Evolutionary conservation across 192 early-diverging fungal species (phyloP).

Genomic region (Coemansia sp.): DNA sequence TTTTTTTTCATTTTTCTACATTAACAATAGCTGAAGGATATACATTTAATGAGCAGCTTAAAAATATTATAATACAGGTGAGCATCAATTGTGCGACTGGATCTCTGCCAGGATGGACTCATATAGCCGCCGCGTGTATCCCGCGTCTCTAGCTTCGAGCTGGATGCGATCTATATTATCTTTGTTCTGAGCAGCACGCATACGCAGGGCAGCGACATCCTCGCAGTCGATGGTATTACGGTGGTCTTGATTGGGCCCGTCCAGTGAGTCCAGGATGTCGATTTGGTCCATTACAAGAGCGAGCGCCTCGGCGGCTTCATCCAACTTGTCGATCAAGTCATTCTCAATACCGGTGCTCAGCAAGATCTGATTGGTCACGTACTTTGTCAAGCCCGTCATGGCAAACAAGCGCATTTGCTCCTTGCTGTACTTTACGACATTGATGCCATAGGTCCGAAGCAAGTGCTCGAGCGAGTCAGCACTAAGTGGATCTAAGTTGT

Average conservation of each 20-base stretch:
- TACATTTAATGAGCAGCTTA: background rate
- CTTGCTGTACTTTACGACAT: constrained; percentile 52
- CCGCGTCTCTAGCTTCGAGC: constrained; percentile 26
- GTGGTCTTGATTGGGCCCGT: background rate
- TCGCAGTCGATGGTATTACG: constrained; percentile 2
- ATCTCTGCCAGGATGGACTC: constrained; percentile 43
- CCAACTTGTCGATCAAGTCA: constrained; percentile 44
- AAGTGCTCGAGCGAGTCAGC: constrained; percentile 6
- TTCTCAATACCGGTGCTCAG: constrained; percentile 55
- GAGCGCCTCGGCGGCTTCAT: constrained; percentile 19
- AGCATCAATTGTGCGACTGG: constrained; percentile 11
- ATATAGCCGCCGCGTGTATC: constrained; percentile 38
- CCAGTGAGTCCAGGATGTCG: constrained; percentile 21
- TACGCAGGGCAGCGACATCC: background rate
- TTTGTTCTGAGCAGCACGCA: constrained; percentile 5
- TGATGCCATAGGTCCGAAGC: constrained; percentile 25
- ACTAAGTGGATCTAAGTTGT: constrained; percentile 13
- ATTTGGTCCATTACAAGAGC: constrained; percentile 20
- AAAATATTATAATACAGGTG: constrained; percentile 13
- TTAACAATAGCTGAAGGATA: constrained; percentile 5
- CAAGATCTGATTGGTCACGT: constrained; percentile 49
- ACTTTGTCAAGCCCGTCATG: constrained; percentile 38
- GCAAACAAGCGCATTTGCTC: constrained; percentile 50
- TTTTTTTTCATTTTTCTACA: background rate
- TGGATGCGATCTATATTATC: constrained; percentile 17